Conservation (phyloP, 2,329 filamentous ascomycete genomes). For the Exophiala alcalophila region DNA sequence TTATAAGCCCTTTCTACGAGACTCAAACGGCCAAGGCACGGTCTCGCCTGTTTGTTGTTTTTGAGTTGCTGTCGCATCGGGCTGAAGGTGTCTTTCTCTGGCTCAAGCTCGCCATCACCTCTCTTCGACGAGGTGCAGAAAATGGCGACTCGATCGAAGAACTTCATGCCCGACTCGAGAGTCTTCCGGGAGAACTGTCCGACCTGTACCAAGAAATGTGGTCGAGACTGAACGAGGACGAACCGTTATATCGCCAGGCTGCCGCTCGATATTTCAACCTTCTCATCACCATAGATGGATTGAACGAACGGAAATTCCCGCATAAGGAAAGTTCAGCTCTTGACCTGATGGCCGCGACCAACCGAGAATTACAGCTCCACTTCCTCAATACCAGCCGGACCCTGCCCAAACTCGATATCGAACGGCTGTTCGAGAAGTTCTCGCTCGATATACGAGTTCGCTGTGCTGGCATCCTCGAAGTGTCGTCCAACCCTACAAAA, state of each 20-base stretch:
- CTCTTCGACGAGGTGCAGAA: slow-evolving; percentile 2
- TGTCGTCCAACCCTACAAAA: neutral
- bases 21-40: too few species aligned
- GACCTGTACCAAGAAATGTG: slow-evolving; percentile 10
- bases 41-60: too few species aligned
- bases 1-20: too few species aligned
- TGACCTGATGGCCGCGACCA: neutral
- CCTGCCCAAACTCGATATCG: neutral
- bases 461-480: slow-evolving; percentile 11
- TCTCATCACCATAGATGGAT: too few species aligned
- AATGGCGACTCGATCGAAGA: slow-evolving; percentile 1
- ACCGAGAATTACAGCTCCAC: neutral
- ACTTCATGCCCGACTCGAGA: neutral
- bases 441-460: neutral
- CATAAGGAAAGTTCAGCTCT: neutral
- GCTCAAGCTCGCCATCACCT: slow-evolving; percentile 7
- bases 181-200: slow-evolving; percentile 6
- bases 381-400: neutral
- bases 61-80: neutral
- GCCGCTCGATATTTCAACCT: slow-evolving; percentile 7
- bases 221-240: slow-evolving; percentile 4
- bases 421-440: neutral
- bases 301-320: too few species aligned
- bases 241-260: slow-evolving; percentile 6
- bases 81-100: slow-evolving; percentile 16